Percentiles rank a stretch among this genome's conserved stretches.
Evolutionary conservation across 306 rosid genomes (phyloP).

Genomic region (Lathyrus oleraceus): DNA sequence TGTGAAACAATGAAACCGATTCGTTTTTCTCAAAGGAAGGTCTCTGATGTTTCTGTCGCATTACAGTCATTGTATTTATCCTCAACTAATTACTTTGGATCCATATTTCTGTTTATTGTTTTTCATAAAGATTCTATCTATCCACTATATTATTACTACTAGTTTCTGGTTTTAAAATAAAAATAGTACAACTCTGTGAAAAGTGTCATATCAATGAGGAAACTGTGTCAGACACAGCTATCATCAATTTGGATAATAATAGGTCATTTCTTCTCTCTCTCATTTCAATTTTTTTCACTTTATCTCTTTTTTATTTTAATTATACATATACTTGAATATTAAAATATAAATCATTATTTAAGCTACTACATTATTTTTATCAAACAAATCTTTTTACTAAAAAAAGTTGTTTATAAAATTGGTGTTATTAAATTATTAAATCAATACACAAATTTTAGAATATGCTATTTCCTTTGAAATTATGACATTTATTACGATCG

Average conservation of each 20-base stretch:
- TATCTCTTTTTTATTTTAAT: not conserved
- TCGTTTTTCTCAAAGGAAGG: conserved; percentile 13
- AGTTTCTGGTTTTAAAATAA: not conserved
- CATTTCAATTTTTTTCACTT: not conserved
- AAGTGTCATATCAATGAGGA: conserved; percentile 36
- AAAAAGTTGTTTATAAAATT: no score
- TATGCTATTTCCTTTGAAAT: no score
- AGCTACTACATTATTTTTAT: no score
- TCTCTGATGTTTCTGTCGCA: conserved; percentile 36
- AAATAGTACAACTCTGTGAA: conserved; percentile 9
- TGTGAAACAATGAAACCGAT: conserved; percentile 1
- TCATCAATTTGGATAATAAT: conserved; percentile 26
- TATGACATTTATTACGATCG: not conserved
- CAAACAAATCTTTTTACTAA: no score
- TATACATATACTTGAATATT: not conserved
- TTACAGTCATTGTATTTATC: conserved; percentile 48
- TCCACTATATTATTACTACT: not conserved
- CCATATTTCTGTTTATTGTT: conserved; percentile 12
- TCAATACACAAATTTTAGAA: no score
- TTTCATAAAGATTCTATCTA: conserved; percentile 30
- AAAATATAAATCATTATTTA: no score
- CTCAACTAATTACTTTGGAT: conserved; percentile 28
- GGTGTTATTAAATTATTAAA: no score
- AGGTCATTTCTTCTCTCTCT: conserved; percentile 8
- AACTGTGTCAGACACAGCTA: conserved; percentile 45